Base-by-base conservation (phyloP, 768 basidiomycete species). In the Calocybe indica region DNA sequence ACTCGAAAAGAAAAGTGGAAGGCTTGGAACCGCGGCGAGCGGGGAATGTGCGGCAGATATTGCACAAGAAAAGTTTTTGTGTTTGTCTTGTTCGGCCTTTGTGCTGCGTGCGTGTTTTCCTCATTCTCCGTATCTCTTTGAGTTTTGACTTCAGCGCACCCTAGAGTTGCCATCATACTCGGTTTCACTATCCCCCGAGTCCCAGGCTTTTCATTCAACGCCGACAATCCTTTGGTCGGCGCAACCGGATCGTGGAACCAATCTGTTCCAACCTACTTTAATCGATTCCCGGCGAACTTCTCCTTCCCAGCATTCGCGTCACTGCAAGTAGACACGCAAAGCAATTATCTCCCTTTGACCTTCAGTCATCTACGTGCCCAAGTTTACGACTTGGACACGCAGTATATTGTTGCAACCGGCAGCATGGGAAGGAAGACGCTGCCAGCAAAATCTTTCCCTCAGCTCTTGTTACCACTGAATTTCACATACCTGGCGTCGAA, bases 111-210 rank as follows among this genome's bases (percentile, higher is more conserved):
- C 57, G 80, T 75, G 10, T 41, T 46, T 12, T 43, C n/a, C 36
- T 29, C 48, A 5, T 32, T 30, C 47, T 28, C 29, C 45, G 52
- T 8, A 43, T 40, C 8, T 53, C 13, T 41, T 45, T 46, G 12
- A 31, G 44, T 42, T 52, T 44, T 35, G 31, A 49, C 6, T 37
- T 43, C 33, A 28, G 39, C 14, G 14, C 10, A 22, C 35, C 14
- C 46, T 46, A 85, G 92, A 6, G 63, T 84, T 40, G 88, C 75
- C 10, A 58, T 94, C 51, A 64, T 85, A 6, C 72, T 95, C 12
- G 91, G 75, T 31, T 80, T 97, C 62, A 81, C 81, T 12, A 76
- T 96, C 45, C 93, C 93, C 6, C 81, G 93, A 44, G 88, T 89
- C 4, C 92, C 93, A 0, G 60, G 62, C 32, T 82, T 92, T 55